Evolutionary conservation across 768 basidiomycete genomes (phyloP).

Genomic region (Lactarius akahatsu): DNA sequence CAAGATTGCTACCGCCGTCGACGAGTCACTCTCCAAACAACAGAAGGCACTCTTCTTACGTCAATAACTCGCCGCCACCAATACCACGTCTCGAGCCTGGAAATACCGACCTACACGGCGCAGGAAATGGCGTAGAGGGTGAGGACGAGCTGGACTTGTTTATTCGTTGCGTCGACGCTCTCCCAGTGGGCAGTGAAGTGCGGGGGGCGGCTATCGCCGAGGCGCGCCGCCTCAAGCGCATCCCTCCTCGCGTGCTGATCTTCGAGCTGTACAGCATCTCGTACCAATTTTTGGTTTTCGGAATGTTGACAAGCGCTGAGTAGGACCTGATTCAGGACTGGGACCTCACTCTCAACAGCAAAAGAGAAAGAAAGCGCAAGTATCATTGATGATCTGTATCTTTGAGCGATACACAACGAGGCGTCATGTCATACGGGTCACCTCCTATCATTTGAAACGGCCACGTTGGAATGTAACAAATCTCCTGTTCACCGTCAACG

Average conservation of each 20-base stretch:
- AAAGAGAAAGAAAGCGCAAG: too few species aligned
- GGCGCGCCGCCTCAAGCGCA: conserved; percentile 79
- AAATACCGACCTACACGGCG: conserved; percentile 5
- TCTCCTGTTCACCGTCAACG: conserved; percentile 10
- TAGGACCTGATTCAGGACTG: too few species aligned
- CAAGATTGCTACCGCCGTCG: conserved; percentile 77
- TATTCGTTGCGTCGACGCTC: conserved; percentile 68
- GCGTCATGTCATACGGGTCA: conserved; percentile 24
- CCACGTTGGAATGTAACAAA: conserved; percentile 29
- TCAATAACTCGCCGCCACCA: conserved; percentile 78
- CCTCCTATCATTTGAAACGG: conserved; percentile 16
- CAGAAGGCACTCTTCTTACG: conserved; percentile 86
- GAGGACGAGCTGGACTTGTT: conserved; percentile 78
- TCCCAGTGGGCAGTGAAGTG: conserved; percentile 73
- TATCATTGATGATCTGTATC: not conserved
- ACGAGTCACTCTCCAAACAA: conserved; percentile 79
- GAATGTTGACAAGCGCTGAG: too few species aligned
- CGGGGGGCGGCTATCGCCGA: conserved; percentile 79
- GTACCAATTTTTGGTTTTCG: too few species aligned
- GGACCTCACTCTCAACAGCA: too few species aligned
- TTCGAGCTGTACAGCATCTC: too few species aligned
- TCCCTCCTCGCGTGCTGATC: conserved; percentile 78
- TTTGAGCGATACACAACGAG: conserved; percentile 17
- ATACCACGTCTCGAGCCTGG: conserved; percentile 53
- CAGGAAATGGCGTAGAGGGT: conserved; percentile 44